Evolutionary conservation across 2,329 filamentous ascomycete species (phyloP), one percentile per base, ranked within the genome.

Genomic region (Cladorrhinum sp.): DNA sequence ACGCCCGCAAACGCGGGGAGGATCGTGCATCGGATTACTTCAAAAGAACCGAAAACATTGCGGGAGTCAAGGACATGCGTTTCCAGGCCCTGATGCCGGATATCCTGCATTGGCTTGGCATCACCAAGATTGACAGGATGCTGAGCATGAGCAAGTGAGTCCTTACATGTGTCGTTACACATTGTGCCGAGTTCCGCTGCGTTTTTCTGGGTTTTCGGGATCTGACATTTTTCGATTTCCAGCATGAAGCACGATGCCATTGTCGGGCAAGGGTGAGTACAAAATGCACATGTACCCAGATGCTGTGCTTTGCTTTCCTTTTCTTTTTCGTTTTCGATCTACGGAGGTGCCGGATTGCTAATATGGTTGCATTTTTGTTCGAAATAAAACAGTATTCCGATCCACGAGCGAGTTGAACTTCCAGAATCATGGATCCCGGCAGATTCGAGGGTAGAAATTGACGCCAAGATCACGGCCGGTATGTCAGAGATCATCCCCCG

Each of bases 31-130:
- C 89, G 68, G 92, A 96, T 74, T 98, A 98, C 78, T 98, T 98
- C 80, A 89, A 93, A 77, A 84, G 95, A 60, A 98, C 93, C n/a
- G 93, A 97, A 76, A 96, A 97, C 73, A 96, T 99, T 73, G 95
- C 95, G 8, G 95, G 95, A 63, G 93, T 98, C 66, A 96, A 96
- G 75, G 89, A 87, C 68, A 98, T 98, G 93, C 88, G 95, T 41
- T 98, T 98, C 82, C 95, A 98, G 79, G 93, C 93, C 25, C 81
- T 99, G 58, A 98, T 98, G 95, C 93, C 95, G 32, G 92, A 96
- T 74, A 96, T 98, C 66, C 82, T 98, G 57, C 95, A 98, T 77
- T 98, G 95, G 95, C 85, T 99, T 27, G 95, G 95, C 64, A 97
- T 99, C 72, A 95, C 90, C 73, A 98, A 98, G 82, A 98, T 99